Percentiles rank a stretch among this genome's conserved stretches.
These are phyloP conservation scores for Mycothermus thermophilus DNA, from an alignment of 495 filamentous ascomycete genomes.

Conservation along the genomic window DNA sequence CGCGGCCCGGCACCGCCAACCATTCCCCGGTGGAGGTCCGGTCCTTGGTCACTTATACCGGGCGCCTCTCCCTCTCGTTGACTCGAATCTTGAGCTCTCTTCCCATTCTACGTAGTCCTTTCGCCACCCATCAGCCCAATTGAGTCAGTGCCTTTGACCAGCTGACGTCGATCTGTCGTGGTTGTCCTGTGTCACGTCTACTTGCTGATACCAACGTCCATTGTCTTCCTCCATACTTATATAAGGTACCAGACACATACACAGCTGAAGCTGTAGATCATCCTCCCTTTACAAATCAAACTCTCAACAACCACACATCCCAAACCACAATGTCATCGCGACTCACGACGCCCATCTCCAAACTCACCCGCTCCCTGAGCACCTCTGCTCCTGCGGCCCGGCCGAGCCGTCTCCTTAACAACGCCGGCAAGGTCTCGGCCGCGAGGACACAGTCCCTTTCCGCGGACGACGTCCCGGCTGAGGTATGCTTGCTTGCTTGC, in stretches of 20 bases:
- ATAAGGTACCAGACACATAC: too few species aligned
- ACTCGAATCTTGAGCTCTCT: background rate
- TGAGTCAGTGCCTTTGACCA: too few species aligned
- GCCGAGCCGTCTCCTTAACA: constrained; percentile 23
- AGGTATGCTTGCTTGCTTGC: constrained; percentile 10
- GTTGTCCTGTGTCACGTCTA: too few species aligned
- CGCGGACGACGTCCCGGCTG: constrained; percentile 4
- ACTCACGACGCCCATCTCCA: constrained; percentile 27
- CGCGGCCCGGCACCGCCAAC: too few species aligned
- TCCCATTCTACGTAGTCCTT: background rate
- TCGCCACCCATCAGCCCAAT: background rate
- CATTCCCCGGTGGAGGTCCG: constrained; percentile 11
- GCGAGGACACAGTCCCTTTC: constrained; percentile 12
- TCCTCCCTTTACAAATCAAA: too few species aligned
- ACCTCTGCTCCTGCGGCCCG: constrained; percentile 22
- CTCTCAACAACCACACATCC: background rate
- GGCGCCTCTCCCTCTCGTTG: constrained; percentile 2
- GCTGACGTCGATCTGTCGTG: too few species aligned
- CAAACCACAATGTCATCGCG: constrained; percentile 22
- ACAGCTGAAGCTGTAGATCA: too few species aligned
- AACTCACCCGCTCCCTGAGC: constrained; percentile 33
- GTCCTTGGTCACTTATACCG: constrained; percentile 13
- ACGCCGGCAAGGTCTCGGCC: constrained; percentile 19
- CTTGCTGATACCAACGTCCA: too few species aligned
- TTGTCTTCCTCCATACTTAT: too few species aligned